phyloP scores from a whole-genome alignment of 1,284 basidiomycete species.

The Serendipita sp. region DNA sequence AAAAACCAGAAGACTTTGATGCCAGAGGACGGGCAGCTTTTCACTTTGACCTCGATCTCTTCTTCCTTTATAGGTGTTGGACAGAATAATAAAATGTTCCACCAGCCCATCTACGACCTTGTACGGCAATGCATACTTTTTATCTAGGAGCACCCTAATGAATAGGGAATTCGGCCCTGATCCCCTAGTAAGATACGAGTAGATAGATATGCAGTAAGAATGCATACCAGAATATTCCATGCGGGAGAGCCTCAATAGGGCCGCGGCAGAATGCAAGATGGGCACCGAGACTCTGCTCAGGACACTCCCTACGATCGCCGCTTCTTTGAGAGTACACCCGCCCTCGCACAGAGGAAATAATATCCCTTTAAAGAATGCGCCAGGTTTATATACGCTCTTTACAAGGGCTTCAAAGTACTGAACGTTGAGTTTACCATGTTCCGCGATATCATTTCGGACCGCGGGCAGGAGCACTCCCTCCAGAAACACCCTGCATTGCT shows the following conservation, averaged over 20 bases:
- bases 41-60: slow-evolving; percentile 46
- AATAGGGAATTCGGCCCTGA: slow-evolving; percentile 88
- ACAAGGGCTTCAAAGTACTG: slow-evolving; percentile 92
- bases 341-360: slow-evolving; percentile 81
- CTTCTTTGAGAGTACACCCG: slow-evolving; percentile 87
- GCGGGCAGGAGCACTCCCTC: slow-evolving; percentile 87
- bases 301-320: slow-evolving; percentile 87
- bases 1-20: slow-evolving; percentile 92
- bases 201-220: background rate
- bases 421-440: slow-evolving; percentile 71
- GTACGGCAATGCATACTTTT: slow-evolving; percentile 96
- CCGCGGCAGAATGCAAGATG: slow-evolving; percentile 91
- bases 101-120: slow-evolving; percentile 96
- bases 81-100: slow-evolving; percentile 93
- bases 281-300: slow-evolving; percentile 87
- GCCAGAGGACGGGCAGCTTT: slow-evolving; percentile 91
- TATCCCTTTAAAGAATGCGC: slow-evolving; percentile 97
- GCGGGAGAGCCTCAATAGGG: slow-evolving; percentile 80
- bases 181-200: background rate
- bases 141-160: slow-evolving; percentile 93
- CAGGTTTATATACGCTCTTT: slow-evolving; percentile 89
- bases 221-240: slow-evolving; percentile 85
- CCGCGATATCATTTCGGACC: slow-evolving; percentile 78
- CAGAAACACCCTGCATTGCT: slow-evolving; percentile 88
- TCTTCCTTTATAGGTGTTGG: slow-evolving; percentile 69